Evolutionary conservation across 2,329 filamentous ascomycete species (phyloP).

Genomic region (Epicoccum nigrum): DNA sequence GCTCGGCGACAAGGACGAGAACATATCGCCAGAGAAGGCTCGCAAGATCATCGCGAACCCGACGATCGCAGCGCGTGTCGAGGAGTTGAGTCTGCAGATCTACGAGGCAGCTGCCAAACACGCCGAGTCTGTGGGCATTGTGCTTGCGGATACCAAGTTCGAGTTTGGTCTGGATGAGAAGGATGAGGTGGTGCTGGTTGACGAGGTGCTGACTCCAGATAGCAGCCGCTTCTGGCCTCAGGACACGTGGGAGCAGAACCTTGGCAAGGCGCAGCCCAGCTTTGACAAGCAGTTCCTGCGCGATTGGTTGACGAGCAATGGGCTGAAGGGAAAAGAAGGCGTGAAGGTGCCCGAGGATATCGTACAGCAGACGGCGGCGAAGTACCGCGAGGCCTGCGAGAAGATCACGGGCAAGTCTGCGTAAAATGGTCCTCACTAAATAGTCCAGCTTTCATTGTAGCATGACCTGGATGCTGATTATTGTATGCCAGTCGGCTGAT

Average conservation of each 20-base stretch:
- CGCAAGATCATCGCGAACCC: slow-evolving; percentile 66
- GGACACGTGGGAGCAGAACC: slow-evolving; percentile 65
- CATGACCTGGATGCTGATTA: not conserved
- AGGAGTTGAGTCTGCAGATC: slow-evolving; percentile 67
- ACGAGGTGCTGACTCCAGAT: slow-evolving; percentile 82
- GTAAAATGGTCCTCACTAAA: not conserved
- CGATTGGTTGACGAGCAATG: slow-evolving; percentile 77
- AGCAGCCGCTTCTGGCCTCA: slow-evolving; percentile 84
- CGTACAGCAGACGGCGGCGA: slow-evolving; percentile 68
- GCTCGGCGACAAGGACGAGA: slow-evolving; percentile 79
- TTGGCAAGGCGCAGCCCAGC: slow-evolving; percentile 77
- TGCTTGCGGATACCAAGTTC: slow-evolving; percentile 80
- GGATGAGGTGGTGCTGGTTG: slow-evolving; percentile 74
- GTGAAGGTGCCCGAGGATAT: slow-evolving; percentile 77
- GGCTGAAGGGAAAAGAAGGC: slow-evolving; percentile 75
- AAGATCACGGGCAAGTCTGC: slow-evolving; percentile 62
- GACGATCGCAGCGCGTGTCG: slow-evolving; percentile 68
- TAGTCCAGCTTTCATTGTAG: no score
- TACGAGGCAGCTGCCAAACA: slow-evolving; percentile 70
- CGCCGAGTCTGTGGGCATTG: slow-evolving; percentile 69
- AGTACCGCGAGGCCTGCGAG: slow-evolving; percentile 79
- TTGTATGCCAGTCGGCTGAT: not conserved
- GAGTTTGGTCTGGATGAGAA: slow-evolving; percentile 72
- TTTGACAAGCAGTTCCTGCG: slow-evolving; percentile 81
- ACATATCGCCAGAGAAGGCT: slow-evolving; percentile 73